Evolutionary conservation across 2,329 filamentous ascomycete species (phyloP), one percentile per base, ranked within the genome.

Genomic region (Pseudogymnoascus sp.): DNA sequence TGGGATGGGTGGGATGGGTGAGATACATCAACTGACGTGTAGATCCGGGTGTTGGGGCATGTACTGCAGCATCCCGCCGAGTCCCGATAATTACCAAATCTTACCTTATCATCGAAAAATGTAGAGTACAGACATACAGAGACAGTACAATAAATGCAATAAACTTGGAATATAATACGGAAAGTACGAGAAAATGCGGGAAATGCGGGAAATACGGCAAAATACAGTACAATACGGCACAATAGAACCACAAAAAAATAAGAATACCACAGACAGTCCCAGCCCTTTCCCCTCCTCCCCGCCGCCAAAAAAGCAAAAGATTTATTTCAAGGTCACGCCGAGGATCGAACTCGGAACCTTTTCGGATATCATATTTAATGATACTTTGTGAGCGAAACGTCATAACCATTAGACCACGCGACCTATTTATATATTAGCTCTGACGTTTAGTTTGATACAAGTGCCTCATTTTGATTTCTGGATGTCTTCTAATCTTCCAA

Each of bases 321-420:
- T 23, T 43, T 13, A 6, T 45, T 45, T 14, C 21, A 6, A 51
- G 45, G 45, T 51, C 45, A 51, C 21, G 21, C 45, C 45, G 45
- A 51, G 45, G 45, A 51, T 51, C 45, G 45, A 51, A 51, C 45
- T 51, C 45, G 45, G 45, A 51, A 51, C 45, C 45, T 51, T 51
- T 51, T 51, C 45, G 45, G 45, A 51, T 51, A 51, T 51, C 45
- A 51, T 25, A 28, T n/a, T n/a, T 25, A 3, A 25, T 51, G 45
- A 51, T 51, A 51, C 45, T 51, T 51, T 51, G 45, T 51, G 45
- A 51, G 45, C 45, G 45, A 51, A 51, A 51, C 43, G 45, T 51
- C 45, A 51, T 51, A 51, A 51, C 45, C 45, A 25, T 51, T 51
- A 25, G 45, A 51, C 45, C 45, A 25, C 45, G 45, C 23, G 19